A percentile compares a stretch with the other conserved stretches of the same genome.
phyloP scores from a whole-genome alignment of 257 asterid species.

The Scutellaria barbata region DNA sequence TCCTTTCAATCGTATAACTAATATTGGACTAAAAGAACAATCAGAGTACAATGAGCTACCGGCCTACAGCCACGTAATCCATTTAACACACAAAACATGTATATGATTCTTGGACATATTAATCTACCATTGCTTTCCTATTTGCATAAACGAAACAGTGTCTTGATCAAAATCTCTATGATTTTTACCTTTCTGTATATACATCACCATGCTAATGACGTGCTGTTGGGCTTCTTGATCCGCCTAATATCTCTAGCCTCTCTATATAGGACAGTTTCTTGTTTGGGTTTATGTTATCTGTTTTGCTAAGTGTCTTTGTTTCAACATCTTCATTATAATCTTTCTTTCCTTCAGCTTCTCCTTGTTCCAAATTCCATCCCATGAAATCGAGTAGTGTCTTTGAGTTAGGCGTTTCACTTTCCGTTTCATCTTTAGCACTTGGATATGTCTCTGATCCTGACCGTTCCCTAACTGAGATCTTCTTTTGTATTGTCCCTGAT shows the following conservation, averaged over 20 bases:
- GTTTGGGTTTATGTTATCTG: slow-evolving; percentile 46
- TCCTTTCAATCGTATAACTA: slow-evolving; percentile 15
- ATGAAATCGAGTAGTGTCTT: slow-evolving; percentile 61
- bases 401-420: slow-evolving; percentile 43
- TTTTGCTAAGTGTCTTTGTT: slow-evolving; percentile 38
- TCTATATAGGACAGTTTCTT: slow-evolving; percentile 70
- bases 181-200: slow-evolving; percentile 30
- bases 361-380: slow-evolving; percentile 57
- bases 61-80: not conserved
- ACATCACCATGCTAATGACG: slow-evolving; percentile 61
- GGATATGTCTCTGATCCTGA: slow-evolving; percentile 25
- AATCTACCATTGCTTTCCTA: slow-evolving; percentile 40
- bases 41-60: slow-evolving; percentile 17
- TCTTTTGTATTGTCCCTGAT: slow-evolving; percentile 43
- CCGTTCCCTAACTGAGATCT: slow-evolving; percentile 37
- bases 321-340: slow-evolving; percentile 39
- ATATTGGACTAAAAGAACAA: slow-evolving; percentile 13
- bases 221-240: slow-evolving; percentile 80
- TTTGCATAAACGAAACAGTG: slow-evolving; percentile 27
- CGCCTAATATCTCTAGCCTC: slow-evolving; percentile 72
- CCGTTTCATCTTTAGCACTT: slow-evolving; percentile 38
- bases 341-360: slow-evolving; percentile 37
- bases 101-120: slow-evolving; percentile 39
- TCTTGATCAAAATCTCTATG: slow-evolving; percentile 30
- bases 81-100: slow-evolving; percentile 27